Evolutionary conservation across 106 monocot genomes (phyloP), one percentile per base, ranked within the genome.

Genomic region (Acorus gramineus): DNA sequence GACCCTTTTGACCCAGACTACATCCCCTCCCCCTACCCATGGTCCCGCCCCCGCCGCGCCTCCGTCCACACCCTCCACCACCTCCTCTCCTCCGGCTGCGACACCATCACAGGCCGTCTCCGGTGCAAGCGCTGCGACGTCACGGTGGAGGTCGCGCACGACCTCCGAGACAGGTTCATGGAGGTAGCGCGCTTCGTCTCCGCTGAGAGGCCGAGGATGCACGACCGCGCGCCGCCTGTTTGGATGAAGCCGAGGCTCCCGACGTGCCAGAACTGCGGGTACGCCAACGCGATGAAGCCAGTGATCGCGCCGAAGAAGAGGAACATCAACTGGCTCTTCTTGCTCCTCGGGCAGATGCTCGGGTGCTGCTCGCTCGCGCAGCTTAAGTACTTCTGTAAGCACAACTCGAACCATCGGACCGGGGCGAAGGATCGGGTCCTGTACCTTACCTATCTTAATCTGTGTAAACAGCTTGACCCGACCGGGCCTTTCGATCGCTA

Each of bases 261-360:
- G 45, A 12, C 42, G 6, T 84, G 84, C 53, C 47, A 3, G 2
- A 4, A 13, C 0, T 84, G 84, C 66, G 10, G 48, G 8, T 60
- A 64, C 44, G 13, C 47, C 28, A 66, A 62, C 56, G 53, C 69
- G 52, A 12, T 84, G 67, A 65, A 49, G 60, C 84, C 80, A 7
- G 69, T 73, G 45, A 14, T 80, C 44, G 46, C 71, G 0, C 53
- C 28, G 0, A 58, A 70, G 59, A 74, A 69, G 49, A 6, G 45
- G 49, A 11, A 50, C 47, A 74, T 77, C 61, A 84, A 84, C 56
- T 84, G 84, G 84, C 60, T 84, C 49, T 84, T 84, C 55, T 8
- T 84, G 70, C 57, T 80, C 14, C 57, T 84, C 0, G 80, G 77
- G 3, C 64, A 80, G 66, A 65, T 59, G 14, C 50, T 84, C 3